phyloP scores from a whole-genome alignment of 2,329 filamentous ascomycete genomes.

The Cladosporium colombiae region DNA sequence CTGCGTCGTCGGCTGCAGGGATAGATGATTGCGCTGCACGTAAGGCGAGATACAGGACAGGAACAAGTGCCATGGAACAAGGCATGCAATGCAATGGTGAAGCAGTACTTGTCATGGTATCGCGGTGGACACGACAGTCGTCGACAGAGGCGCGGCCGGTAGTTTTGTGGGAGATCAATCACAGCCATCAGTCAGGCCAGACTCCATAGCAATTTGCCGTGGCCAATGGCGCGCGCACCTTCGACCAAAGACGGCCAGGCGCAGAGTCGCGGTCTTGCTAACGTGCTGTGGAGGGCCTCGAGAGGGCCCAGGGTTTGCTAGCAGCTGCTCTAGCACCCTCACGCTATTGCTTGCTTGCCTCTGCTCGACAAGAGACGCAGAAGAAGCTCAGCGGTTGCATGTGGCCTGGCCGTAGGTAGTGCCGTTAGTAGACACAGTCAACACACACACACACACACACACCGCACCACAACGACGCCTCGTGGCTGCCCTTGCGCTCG shows the following conservation, averaged over 20 bases:
- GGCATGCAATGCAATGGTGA: not conserved
- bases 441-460: not conserved
- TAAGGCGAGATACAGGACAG: not conserved
- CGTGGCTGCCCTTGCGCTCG: not conserved
- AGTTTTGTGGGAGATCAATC: not conserved
- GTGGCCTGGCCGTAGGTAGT: not conserved
- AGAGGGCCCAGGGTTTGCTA: constrained; percentile 5
- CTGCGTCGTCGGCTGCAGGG: not conserved
- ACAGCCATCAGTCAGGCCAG: not conserved
- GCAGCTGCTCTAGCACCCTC: not conserved
- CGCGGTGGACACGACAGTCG: not conserved
- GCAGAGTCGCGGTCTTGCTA: constrained; percentile 4
- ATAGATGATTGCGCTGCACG: not conserved
- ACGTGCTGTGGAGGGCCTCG: not conserved
- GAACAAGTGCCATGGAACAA: not conserved
- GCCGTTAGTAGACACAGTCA: not conserved
- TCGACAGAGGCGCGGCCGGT: not conserved
- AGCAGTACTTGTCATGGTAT: not conserved
- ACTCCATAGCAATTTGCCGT: constrained; percentile 17
- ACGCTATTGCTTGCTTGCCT: not conserved
- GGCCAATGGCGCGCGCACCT: constrained; percentile 1
- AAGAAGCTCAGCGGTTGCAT: constrained; percentile 4
- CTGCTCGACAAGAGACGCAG: not conserved
- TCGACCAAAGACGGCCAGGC: constrained; percentile 2
- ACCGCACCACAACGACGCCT: not conserved